These are phyloP conservation scores for Eucalyptus melliodora DNA, from an alignment of 345 rosid species.

Conservation along the genomic window DNA sequence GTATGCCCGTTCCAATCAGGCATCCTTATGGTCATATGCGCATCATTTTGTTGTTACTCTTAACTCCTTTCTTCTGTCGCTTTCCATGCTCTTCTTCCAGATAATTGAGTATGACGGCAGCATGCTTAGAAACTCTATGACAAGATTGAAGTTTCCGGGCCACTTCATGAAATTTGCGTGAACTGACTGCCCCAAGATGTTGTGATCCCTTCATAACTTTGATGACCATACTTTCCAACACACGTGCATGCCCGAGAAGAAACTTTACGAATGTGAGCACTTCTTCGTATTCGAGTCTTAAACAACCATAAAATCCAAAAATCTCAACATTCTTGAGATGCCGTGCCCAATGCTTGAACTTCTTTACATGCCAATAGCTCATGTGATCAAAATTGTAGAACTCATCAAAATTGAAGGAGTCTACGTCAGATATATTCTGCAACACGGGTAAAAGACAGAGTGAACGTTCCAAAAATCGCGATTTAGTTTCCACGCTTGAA, in stretches of 20 bases:
- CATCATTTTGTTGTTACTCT: neutral
- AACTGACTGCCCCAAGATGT: accelerated
- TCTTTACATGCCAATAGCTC: neutral
- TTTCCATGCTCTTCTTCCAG: neutral
- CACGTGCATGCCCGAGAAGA: neutral
- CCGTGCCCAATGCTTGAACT: neutral
- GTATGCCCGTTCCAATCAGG: neutral
- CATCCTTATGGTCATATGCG: neutral
- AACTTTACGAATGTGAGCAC: neutral
- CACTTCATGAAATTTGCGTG: neutral
- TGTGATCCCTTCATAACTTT: neutral
- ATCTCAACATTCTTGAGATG: neutral
- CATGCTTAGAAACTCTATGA: neutral
- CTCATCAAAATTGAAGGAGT: neutral
- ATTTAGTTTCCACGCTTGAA: neutral
- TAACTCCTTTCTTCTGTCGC: neutral
- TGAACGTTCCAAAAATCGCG: neutral
- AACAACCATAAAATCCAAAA: neutral
- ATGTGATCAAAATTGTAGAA: neutral
- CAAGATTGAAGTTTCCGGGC: neutral
- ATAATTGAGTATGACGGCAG: neutral
- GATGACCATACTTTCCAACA: neutral
- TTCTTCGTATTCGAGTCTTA: neutral
- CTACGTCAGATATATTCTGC: neutral
- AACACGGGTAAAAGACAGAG: neutral